Conservation (phyloP, 2,329 filamentous ascomycete genomes). For the Paraphaeosphaeria sporulosa region DNA sequence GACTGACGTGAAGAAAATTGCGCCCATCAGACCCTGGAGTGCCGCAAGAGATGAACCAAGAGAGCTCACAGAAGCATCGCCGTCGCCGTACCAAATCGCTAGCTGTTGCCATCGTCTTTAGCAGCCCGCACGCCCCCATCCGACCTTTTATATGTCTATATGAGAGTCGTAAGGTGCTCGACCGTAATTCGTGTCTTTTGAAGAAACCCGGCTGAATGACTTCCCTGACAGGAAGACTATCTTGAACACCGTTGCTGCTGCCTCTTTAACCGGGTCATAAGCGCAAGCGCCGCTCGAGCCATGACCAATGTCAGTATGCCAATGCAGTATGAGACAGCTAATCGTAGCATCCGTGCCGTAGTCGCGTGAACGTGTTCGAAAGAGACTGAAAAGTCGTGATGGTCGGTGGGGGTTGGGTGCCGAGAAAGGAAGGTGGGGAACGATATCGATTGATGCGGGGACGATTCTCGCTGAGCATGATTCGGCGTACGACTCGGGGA, state of each 20-base stretch:
- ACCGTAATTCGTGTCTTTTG: conserved; percentile 18
- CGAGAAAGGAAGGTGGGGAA: conserved; percentile 41
- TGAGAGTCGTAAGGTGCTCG: conserved; percentile 13
- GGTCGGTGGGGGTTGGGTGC: conserved; percentile 37
- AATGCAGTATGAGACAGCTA: conserved; percentile 21
- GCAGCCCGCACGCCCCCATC: neutral
- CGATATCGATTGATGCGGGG: conserved; percentile 42
- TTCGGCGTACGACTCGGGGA: conserved; percentile 42
- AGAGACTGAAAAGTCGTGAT: conserved; percentile 27
- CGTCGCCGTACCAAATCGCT: conserved; percentile 5
- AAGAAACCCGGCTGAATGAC: conserved; percentile 11
- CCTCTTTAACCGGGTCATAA: conserved; percentile 26
- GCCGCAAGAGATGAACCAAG: conserved; percentile 9
- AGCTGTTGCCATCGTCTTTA: conserved; percentile 6
- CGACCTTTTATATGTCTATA: conserved; percentile 16
- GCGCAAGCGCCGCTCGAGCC: conserved; percentile 22
- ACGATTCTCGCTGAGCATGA: conserved; percentile 35
- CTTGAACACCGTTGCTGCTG: conserved; percentile 16
- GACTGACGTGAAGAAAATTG: conserved; percentile 11
- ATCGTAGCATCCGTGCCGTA: conserved; percentile 23
- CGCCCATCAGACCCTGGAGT: neutral
- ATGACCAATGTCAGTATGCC: conserved; percentile 18
- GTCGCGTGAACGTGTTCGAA: conserved; percentile 22
- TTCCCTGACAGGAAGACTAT: conserved; percentile 12
- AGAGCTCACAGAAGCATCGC: conserved; percentile 5